Evolutionary conservation across 1,284 basidiomycete genomes (phyloP).

Genomic region (Waitea zeae): DNA sequence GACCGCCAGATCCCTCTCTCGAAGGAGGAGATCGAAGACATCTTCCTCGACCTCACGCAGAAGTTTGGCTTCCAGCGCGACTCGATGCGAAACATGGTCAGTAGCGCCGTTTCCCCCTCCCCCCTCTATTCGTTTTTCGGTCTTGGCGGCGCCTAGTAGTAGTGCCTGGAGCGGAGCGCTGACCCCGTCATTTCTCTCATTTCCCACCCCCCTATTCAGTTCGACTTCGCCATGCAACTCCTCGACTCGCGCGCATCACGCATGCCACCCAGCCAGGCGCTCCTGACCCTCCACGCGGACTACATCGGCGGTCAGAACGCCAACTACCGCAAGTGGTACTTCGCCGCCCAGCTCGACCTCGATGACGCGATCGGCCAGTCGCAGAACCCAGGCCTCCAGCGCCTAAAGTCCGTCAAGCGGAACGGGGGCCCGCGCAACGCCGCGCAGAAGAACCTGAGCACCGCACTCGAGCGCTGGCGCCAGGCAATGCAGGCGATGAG

Average conservation of each 20-base stretch:
- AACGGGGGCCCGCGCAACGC: slow-evolving; percentile 25
- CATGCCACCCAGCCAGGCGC: slow-evolving; percentile 93
- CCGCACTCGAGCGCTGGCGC: slow-evolving; percentile 85
- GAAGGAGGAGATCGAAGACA: slow-evolving; percentile 98
- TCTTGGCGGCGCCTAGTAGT: no score
- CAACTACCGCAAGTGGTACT: slow-evolving; percentile 99
- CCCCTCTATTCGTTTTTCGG: slow-evolving; percentile 2
- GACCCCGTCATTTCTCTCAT: not conserved
- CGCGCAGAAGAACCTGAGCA: slow-evolving; percentile 71
- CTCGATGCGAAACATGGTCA: slow-evolving; percentile 79
- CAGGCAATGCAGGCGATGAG: slow-evolving; percentile 99
- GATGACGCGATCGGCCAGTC: slow-evolving; percentile 92
- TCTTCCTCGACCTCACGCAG: slow-evolving; percentile 93
- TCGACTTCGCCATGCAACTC: slow-evolving; percentile 97
- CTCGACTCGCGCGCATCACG: slow-evolving; percentile 93
- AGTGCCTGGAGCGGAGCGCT: no score
- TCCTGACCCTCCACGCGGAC: slow-evolving; percentile 92
- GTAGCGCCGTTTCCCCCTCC: slow-evolving; percentile 12
- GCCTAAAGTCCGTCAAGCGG: slow-evolving; percentile 54
- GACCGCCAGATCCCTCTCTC: slow-evolving; percentile 90
- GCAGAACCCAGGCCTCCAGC: slow-evolving; percentile 81
- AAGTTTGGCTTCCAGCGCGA: slow-evolving; percentile 98
- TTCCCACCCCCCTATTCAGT: no score
- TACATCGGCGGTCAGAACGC: slow-evolving; percentile 97
- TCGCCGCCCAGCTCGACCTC: slow-evolving; percentile 95